A percentile compares a stretch with the other conserved stretches of the same genome.
Conservation (phyloP, 768 basidiomycete genomes). For the Pleurotus cornucopiae region DNA sequence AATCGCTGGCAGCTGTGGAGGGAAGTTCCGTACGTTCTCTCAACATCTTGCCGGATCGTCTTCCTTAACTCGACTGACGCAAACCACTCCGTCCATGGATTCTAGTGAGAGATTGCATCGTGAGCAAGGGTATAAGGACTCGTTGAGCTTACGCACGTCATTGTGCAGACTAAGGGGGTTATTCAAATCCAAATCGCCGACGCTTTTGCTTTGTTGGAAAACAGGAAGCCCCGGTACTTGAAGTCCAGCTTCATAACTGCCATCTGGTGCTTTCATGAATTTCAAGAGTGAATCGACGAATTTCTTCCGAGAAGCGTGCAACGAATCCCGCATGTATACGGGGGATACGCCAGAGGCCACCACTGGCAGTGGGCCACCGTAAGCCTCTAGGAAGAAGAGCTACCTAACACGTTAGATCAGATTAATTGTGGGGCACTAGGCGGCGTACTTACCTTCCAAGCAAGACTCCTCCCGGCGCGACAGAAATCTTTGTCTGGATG, state of each 20-base stretch:
- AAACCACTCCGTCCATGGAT: slow-evolving; percentile 97
- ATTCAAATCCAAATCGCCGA: slow-evolving; percentile 58
- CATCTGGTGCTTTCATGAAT: slow-evolving; percentile 82
- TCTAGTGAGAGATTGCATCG: slow-evolving; percentile 38
- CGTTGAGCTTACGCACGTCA: slow-evolving; percentile 40
- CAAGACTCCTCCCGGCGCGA: slow-evolving; percentile 72
- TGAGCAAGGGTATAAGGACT: slow-evolving; percentile 6
- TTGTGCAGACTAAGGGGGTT: slow-evolving; percentile 81
- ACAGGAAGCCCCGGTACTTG: slow-evolving; percentile 27
- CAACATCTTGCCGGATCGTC: slow-evolving; percentile 91
- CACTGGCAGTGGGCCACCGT: slow-evolving; percentile 52
- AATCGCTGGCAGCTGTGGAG: slow-evolving; percentile 2
- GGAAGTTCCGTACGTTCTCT: slow-evolving; percentile 71
- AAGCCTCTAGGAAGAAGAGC: slow-evolving; percentile 6
- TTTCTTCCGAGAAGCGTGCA: slow-evolving; percentile 47
- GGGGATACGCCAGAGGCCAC: slow-evolving; percentile 35
- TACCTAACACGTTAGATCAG: slow-evolving; percentile 5
- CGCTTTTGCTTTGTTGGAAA: slow-evolving; percentile 24
- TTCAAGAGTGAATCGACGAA: slow-evolving; percentile 60
- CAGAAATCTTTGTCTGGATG: slow-evolving; percentile 36
- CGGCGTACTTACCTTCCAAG: slow-evolving; percentile 69
- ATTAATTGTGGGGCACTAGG: background rate
- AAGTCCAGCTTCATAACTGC: slow-evolving; percentile 72
- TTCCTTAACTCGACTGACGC: slow-evolving; percentile 82
- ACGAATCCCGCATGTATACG: slow-evolving; percentile 31